Base-by-base conservation (phyloP, 805 yeast species). In the Lipomyces sp. region DNA sequence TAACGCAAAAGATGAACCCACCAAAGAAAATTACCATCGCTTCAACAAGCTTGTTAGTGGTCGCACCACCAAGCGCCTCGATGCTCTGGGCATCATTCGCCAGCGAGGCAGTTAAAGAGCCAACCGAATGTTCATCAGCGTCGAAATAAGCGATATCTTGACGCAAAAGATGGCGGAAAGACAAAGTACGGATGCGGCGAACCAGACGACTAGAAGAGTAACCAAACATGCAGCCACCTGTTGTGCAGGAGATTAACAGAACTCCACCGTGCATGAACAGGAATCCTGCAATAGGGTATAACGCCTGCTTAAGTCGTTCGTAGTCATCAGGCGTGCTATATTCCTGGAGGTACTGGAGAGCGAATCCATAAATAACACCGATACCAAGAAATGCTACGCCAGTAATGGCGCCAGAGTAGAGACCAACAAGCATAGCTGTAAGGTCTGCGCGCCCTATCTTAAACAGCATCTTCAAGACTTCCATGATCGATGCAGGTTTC, bases 1-100 rank as follows among this genome's bases (percentile, higher is more conserved):
- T 75, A 63, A 80, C 73, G 18, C 80, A 80, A 37, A 80, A 72
- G 35, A 79, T 76, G 30, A 77, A 69, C 57, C 83, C 82, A 48
- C 76, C 81, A 62, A 79, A 59, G n/a, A 80, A 64, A 6, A 79
- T 78, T 10, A 79, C 78, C 32, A 77, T 15, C 75, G 76, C 74
- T 56, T 73, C 73, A n/a, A 75, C 69, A 42, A 71, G 65, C 60
- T 75, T 75, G 42, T 73, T 76, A 4, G 75, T 48, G 10, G 75
- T 73, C 8, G 67, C 69, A 5, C 78, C 78, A 10, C 73, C 70
- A 53, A 75, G 64, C 0, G 77, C 76, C 29, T 73, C 71, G 33
- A 76, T 64, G 42, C 70, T 64, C 59, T 74, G 71, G 7, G 74
- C 73, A n/a, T 75, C 76, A 10, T 65, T 65, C 4, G 77, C 69